Base-by-base conservation (phyloP, 306 rosid species). In the Pueraria montana region DNA sequence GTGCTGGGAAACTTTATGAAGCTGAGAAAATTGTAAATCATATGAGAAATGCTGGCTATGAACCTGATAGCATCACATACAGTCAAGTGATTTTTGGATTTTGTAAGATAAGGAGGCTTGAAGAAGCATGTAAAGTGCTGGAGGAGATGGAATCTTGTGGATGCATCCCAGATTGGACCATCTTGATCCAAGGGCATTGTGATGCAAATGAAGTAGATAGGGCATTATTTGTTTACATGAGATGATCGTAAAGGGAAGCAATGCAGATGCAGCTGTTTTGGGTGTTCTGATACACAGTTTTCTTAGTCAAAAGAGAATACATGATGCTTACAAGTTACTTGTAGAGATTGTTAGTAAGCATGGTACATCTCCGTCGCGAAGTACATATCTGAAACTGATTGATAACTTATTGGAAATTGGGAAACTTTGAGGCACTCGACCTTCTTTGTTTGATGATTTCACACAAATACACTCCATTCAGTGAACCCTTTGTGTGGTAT, bases 111-210 rank as follows among this genome's bases (percentile, higher is more conserved):
- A 78, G 76, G 88, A 89, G 88, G 81, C 55, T 91, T 59, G 91
- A 91, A 80, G 99, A 93, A 74, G 98, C 99, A 40, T 83, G 89
- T 65, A 50, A 79, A 56, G 82, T 93, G 81, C 84, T 93, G 82
- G 98, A 91, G 73, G 92, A 87, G 76, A 93, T 96, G 99, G 94
- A 92, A 85, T 89, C 85, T 59, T 42, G 77, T 78, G 99, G 96
- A 34, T 91, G 94, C 76, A 72, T 81, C 76, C 97, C 99, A 49
- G 98, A 96, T 46, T 92, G 98, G 99, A 91, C 98, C 71, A 82
- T 93, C 87, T 91, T 96, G 87, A 92, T 96, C 79, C 92, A 90
- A 80, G 99, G 99, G 65, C 89, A 90, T 85, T 93, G 98, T 89
- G 66, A 78, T 49, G 92, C 91, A 58, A 76, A 89, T 79, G 92